Conservation (phyloP, 805 yeast genomes). For the Sugiyamaella floridensis region DNA sequence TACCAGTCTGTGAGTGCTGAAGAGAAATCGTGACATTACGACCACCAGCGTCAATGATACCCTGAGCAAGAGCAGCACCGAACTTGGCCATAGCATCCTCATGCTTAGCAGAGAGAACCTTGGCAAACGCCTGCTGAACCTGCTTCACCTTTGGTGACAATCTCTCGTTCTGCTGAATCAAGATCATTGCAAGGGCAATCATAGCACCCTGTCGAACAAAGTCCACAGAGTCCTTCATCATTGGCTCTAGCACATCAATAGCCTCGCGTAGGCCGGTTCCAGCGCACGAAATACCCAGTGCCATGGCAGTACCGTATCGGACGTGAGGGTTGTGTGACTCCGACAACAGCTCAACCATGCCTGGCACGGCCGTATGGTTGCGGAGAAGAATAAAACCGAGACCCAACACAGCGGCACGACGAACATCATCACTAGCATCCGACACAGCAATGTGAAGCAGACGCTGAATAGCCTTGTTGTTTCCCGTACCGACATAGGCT, state of each 20-base stretch:
- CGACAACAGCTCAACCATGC: slow-evolving; percentile 84
- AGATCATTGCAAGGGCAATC: slow-evolving; percentile 84
- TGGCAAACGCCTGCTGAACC: slow-evolving; percentile 65
- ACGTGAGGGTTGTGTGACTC: slow-evolving; percentile 97
- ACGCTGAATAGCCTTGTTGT: slow-evolving; percentile 77
- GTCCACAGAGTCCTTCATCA: slow-evolving; percentile 89
- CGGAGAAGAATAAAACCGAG: slow-evolving; percentile 87
- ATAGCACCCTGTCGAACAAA: slow-evolving; percentile 98
- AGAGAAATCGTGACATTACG: slow-evolving; percentile 91
- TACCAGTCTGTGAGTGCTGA: slow-evolving; percentile 83
- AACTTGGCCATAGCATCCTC: slow-evolving; percentile 96
- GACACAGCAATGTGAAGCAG: slow-evolving; percentile 91
- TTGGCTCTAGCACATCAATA: slow-evolving; percentile 83
- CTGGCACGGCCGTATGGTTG: slow-evolving; percentile 88
- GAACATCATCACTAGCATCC: slow-evolving; percentile 91
- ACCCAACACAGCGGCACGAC: slow-evolving; percentile 91
- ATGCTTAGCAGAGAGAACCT: slow-evolving; percentile 75
- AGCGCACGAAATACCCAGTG: slow-evolving; percentile 94
- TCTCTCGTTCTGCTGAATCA: slow-evolving; percentile 80
- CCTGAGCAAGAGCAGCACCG: slow-evolving; percentile 96
- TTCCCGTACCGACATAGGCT: slow-evolving; percentile 96
- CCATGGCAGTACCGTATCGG: slow-evolving; percentile 96
- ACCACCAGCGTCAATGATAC: slow-evolving; percentile 98
- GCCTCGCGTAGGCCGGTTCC: slow-evolving; percentile 88
- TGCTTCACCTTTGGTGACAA: slow-evolving; percentile 72